These are phyloP conservation scores for Sungouiozyma intestinalis DNA, from an alignment of 805 yeast species.

Conservation along the genomic window DNA sequence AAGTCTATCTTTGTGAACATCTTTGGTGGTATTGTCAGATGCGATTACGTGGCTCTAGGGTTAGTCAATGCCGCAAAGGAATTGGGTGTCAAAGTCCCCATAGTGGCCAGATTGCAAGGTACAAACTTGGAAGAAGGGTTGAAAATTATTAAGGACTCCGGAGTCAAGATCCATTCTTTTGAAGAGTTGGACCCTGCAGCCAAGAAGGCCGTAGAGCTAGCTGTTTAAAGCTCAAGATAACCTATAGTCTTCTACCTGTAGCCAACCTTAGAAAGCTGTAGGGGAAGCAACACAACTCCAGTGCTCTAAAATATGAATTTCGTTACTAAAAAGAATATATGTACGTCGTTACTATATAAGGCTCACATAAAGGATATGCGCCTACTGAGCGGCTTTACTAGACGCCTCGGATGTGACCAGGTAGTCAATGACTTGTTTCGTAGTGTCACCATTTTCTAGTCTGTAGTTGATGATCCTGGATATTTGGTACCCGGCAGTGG, in stretches of 20 bases:
- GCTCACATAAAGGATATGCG: background rate
- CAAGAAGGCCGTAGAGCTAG: conserved; percentile 77
- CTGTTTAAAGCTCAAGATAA: conserved; percentile 12
- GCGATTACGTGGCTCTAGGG: conserved; percentile 98
- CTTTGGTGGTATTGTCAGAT: conserved; percentile 98
- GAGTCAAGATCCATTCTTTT: conserved; percentile 83
- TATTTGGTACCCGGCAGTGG: conserved; percentile 82
- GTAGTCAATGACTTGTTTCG: conserved; percentile 46
- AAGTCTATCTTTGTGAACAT: conserved; percentile 96
- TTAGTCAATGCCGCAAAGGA: conserved; percentile 89
- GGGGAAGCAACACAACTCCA: background rate
- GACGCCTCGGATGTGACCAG: conserved; percentile 27
- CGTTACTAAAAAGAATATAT: background rate
- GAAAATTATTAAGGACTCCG: conserved; percentile 75
- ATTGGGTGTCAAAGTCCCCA: conserved; percentile 84
- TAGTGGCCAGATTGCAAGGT: conserved; percentile 97
- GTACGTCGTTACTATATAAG: background rate
- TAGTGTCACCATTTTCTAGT: conserved; percentile 48
- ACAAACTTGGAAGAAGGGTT: conserved; percentile 88
- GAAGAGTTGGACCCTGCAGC: conserved; percentile 97
- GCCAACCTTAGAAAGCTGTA: background rate
- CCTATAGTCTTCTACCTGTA: background rate
- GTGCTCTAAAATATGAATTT: background rate
- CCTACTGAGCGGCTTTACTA: background rate
- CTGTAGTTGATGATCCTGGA: conserved; percentile 63